Percentiles rank a stretch among this genome's conserved stretches.
phyloP scores from a whole-genome alignment of 768 basidiomycete genomes.

The Serendipita indica region DNA sequence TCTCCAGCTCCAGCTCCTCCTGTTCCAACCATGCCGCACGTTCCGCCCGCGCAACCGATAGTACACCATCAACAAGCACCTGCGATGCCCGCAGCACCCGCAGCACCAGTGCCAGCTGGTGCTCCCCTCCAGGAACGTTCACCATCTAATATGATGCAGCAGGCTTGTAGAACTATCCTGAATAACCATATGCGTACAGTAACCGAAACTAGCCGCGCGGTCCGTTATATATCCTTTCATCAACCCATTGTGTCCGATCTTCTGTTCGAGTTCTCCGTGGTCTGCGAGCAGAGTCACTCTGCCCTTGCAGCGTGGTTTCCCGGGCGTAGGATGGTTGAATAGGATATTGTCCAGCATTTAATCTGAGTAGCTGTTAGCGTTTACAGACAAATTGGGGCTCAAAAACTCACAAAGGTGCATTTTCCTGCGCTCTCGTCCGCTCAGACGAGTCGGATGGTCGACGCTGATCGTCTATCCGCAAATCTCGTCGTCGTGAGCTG shows the following conservation, averaged over 20 bases:
- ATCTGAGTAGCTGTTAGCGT: constrained; percentile 18
- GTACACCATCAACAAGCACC: not conserved
- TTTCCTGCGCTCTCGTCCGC: constrained; percentile 10
- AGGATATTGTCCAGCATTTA: not conserved
- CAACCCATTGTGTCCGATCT: constrained; percentile 26
- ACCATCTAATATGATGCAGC: constrained; percentile 37
- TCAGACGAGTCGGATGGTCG: constrained; percentile 9
- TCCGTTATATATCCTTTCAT: constrained; percentile 31
- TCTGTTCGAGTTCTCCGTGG: not conserved
- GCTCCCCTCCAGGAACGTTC: constrained; percentile 33
- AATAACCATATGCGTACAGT: constrained; percentile 20
- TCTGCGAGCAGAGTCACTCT: not conserved
- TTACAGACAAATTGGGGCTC: constrained; percentile 23
- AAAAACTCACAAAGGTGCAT: constrained; percentile 16
- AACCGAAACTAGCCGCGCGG: constrained; percentile 14
- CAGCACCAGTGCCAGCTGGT: constrained; percentile 2
- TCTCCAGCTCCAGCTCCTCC: constrained; percentile 8
- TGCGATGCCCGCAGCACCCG: constrained; percentile 12
- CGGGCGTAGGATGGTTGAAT: constrained; percentile 8
- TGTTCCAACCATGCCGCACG: constrained; percentile 10
- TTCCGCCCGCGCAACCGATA: not conserved
- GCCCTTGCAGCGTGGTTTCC: constrained; percentile 4
- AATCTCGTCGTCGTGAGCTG: not conserved
- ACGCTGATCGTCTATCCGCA: not conserved
- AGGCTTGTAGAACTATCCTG: constrained; percentile 20